Conservation (phyloP, 2,329 filamentous ascomycete genomes). For the Penicillium rolfsii region DNA sequence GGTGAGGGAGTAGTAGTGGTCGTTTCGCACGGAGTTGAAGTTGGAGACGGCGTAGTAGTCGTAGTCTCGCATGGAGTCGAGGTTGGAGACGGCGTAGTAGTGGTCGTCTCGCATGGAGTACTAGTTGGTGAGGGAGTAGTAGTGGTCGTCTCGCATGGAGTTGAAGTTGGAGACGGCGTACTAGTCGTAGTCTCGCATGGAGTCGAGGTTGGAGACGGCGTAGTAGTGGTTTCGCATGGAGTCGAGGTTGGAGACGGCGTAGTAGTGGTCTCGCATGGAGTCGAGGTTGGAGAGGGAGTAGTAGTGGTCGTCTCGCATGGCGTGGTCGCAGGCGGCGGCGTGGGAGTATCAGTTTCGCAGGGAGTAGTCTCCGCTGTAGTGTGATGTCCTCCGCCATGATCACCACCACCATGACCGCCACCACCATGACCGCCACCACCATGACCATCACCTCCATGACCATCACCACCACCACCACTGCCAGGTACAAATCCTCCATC, state of each 20-base stretch:
- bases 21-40: background rate
- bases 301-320: background rate
- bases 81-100: background rate
- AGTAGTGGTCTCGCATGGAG: no score
- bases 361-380: background rate
- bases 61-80: background rate
- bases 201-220: no score
- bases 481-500: background rate
- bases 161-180: no score
- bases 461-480: background rate
- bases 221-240: no score
- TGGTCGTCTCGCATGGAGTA: slow-evolving; percentile 21
- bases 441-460: background rate
- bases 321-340: background rate
- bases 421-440: background rate
- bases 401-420: slow-evolving; percentile 2
- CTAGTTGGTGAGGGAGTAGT: background rate
- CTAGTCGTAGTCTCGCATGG: no score
- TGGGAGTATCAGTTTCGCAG: background rate
- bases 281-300: no score
- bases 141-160: no score
- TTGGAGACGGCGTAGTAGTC: background rate
- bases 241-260: no score
- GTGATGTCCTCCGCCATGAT: slow-evolving; percentile 2
- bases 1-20: background rate